Base-by-base conservation (phyloP, 768 basidiomycete species). In the Suillus brevipes region DNA sequence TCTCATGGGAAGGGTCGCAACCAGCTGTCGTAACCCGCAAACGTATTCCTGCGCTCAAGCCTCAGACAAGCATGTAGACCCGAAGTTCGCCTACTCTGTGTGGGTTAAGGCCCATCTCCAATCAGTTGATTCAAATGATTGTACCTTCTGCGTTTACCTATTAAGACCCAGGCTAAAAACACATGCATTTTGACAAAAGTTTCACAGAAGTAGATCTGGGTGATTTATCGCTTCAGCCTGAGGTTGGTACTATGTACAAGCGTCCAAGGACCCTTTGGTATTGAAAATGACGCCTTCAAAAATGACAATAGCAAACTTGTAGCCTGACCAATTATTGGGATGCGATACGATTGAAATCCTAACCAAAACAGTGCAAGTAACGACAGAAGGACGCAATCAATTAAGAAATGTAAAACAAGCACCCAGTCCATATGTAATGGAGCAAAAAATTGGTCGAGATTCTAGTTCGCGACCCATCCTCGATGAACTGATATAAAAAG, bases 311-410 rank as follows among this genome's bases (percentile, higher is more conserved):
- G 25, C 25, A 50, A 50, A 50, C 49, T 50, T 23, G 49, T 50
- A 50, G 25, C 50, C 50, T 36, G n/a, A 57, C 55, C 56, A 23
- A 57, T 57, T 57, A 57, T 68, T 67, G 10, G 43, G 64, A 66
- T 76, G 74, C 57, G 64, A 60, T 53, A 66, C 62, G 66, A 66
- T 57, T 57, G 36, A 57, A 57, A 57, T 38, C 56, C 66, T 61
- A 59, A 69, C 62, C 66, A 68, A 67, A 72, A 73, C 75, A 75
- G 72, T 68, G 76, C 70, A 77, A 68, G 70, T 69, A 72, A 65
- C 62, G 72, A 76, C 67, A 67, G 71, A 63, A 61, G 67, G 53
- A 71, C 65, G 69, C 68, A 66, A 68, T 60, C 59, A 68, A 73
- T 77, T 72, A 76, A 31, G 61, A 68, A 76, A 72, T 68, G 50